These are phyloP conservation scores for Leptographium radiaticola DNA, from an alignment of 2,329 filamentous ascomycete species.

Conservation along the genomic window DNA sequence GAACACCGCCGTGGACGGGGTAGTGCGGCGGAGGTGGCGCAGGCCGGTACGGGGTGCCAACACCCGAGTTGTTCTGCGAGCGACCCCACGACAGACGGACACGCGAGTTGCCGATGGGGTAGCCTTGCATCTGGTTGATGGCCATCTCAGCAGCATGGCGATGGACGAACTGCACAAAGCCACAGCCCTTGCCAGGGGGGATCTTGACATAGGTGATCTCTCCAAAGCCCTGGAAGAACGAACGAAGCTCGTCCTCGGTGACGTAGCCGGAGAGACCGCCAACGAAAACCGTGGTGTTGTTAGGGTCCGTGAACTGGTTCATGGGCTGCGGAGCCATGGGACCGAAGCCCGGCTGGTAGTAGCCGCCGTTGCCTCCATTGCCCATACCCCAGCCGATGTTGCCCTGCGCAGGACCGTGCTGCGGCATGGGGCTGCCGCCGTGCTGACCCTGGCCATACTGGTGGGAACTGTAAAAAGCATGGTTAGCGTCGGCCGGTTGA, in stretches of 20 bases:
- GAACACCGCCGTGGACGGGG: constrained; percentile 18
- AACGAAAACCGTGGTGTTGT: constrained; percentile 98
- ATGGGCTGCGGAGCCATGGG: constrained; percentile 37
- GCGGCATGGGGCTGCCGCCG: constrained; percentile 24
- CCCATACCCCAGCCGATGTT: constrained; percentile 27
- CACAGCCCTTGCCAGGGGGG: constrained; percentile 94
- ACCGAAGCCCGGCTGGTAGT: constrained; percentile 22
- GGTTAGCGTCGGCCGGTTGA: neutral
- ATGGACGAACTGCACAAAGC: constrained; percentile 98
- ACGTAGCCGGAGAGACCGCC: constrained; percentile 95
- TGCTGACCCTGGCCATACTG: constrained; percentile 25
- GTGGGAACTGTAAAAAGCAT: constrained; percentile 19
- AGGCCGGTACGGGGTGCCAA: constrained; percentile 91
- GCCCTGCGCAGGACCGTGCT: constrained; percentile 25
- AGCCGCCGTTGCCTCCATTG: constrained; percentile 16
- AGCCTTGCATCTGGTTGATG: constrained; percentile 99
- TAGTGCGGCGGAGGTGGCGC: constrained; percentile 56
- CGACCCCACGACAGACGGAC: constrained; percentile 96
- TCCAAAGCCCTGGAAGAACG: constrained; percentile 98
- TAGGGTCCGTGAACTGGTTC: constrained; percentile 99
- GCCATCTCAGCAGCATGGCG: constrained; percentile 98
- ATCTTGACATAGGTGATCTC: constrained; percentile 99
- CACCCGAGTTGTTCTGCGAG: constrained; percentile 97
- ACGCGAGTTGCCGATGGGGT: constrained; percentile 96
- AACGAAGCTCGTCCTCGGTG: constrained; percentile 97